Percentiles rank a stretch among this genome's conserved stretches.
Evolutionary conservation across 805 yeast species (phyloP).

Genomic region (Kodamaea neixiangensis): DNA sequence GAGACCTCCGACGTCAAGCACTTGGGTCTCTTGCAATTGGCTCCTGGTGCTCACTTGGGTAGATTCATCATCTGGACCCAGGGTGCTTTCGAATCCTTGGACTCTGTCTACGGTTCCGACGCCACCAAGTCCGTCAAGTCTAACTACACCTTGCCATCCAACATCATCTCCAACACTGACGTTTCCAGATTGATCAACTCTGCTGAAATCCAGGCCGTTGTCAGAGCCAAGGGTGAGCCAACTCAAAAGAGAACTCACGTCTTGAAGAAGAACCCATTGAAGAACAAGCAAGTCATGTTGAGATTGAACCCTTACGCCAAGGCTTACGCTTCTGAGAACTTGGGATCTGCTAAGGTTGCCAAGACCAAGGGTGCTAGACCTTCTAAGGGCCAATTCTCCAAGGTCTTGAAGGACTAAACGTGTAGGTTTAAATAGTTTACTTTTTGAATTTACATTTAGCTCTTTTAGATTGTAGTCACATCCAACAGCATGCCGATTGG

Average conservation of each 20-base stretch:
- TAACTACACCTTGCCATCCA: constrained; percentile 88
- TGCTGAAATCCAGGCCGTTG: constrained; percentile 97
- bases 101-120: constrained; percentile 95
- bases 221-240: constrained; percentile 94
- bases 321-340: constrained; percentile 90
- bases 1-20: constrained; percentile 92
- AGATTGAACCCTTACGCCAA: constrained; percentile 99
- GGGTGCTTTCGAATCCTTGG: constrained; percentile 95
- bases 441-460: neutral
- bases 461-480: neutral
- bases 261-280: constrained; percentile 84
- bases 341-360: constrained; percentile 79
- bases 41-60: constrained; percentile 99
- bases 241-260: constrained; percentile 97
- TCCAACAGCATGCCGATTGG: too few relatives aligned
- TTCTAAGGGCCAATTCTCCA: constrained; percentile 70
- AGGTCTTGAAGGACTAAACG: constrained; percentile 57
- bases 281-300: constrained; percentile 97
- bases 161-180: constrained; percentile 95
- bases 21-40: constrained; percentile 95
- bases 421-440: neutral
- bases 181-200: constrained; percentile 97
- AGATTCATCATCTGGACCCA: constrained; percentile 99
- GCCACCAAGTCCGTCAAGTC: constrained; percentile 80
- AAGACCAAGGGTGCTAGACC: constrained; percentile 57